phyloP scores from a whole-genome alignment of 768 basidiomycete genomes.

The Boletus rex-veris region DNA sequence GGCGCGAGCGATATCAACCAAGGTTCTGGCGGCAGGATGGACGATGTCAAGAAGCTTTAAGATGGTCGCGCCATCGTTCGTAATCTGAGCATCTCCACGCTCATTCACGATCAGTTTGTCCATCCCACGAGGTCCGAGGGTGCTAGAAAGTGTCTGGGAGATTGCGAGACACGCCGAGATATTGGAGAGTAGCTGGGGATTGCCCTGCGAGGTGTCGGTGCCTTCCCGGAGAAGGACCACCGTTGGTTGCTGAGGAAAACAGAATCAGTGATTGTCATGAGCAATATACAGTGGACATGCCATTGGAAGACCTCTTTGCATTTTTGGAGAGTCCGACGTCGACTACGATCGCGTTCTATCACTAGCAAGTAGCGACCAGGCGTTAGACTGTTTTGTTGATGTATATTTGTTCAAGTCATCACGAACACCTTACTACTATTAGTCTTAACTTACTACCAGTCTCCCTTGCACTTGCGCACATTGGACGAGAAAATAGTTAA shows the following conservation, averaged over 20 bases:
- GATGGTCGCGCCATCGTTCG: conserved; percentile 99
- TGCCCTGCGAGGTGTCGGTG: conserved; percentile 94
- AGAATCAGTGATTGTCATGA: conserved; percentile 13
- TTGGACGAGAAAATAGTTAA: neutral
- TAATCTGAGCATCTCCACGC: conserved; percentile 95
- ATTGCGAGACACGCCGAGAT: conserved; percentile 96
- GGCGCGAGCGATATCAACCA: conserved; percentile 96
- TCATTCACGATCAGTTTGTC: conserved; percentile 96
- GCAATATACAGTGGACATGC: conserved; percentile 34
- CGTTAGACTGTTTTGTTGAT: conserved; percentile 11
- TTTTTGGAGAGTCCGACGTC: conserved; percentile 40
- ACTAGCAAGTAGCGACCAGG: neutral
- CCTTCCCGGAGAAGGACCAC: conserved; percentile 95
- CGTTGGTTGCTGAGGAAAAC: conserved; percentile 78
- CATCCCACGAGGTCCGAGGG: conserved; percentile 98
- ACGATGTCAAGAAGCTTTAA: conserved; percentile 96
- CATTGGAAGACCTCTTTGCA: conserved; percentile 85
- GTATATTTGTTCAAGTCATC: conserved; percentile 16
- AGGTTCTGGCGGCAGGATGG: conserved; percentile 95
- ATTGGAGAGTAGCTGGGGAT: conserved; percentile 87
- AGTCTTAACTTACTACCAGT: neutral
- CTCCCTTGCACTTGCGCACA: neutral
- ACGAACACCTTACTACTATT: no score
- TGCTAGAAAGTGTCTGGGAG: conserved; percentile 85
- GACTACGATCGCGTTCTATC: conserved; percentile 7